These are phyloP conservation scores for Naganishia sp. DNA, from an alignment of 1,284 basidiomycete genomes.

Conservation along the genomic window DNA sequence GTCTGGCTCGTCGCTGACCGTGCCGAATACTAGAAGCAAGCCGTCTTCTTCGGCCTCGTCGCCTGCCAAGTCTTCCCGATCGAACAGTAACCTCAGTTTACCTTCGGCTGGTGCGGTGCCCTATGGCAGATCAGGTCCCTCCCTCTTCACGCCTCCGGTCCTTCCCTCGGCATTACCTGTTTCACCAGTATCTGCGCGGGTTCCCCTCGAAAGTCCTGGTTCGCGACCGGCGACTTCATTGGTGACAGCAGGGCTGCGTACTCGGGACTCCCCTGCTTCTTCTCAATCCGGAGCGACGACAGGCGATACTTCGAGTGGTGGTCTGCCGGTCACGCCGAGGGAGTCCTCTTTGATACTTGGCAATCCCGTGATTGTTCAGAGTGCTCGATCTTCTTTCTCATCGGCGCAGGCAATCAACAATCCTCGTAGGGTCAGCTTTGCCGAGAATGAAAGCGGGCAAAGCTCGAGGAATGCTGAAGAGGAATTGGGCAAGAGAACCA, in stretches of 20 bases:
- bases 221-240: conserved; percentile 2
- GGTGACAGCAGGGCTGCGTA: conserved; percentile 7
- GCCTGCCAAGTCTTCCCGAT: conserved; percentile 11
- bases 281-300: conserved; percentile 32
- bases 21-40: not conserved
- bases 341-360: conserved; percentile 7
- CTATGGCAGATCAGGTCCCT: not conserved
- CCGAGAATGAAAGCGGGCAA: conserved; percentile 12
- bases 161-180: not conserved
- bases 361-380: conserved; percentile 7
- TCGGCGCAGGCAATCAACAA: conserved; percentile 1
- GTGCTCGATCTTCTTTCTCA: conserved; percentile 3
- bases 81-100: conserved; percentile 22
- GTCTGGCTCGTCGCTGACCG: not conserved
- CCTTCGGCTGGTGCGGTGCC: not conserved
- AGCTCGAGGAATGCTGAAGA: conserved; percentile 10
- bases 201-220: conserved; percentile 3
- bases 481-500: conserved; percentile 15
- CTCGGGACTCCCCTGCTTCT: conserved; percentile 31
- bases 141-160: not conserved
- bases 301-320: conserved; percentile 30
- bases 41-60: conserved; percentile 6
- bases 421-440: conserved; percentile 30
- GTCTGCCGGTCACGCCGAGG: conserved; percentile 30
- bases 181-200: not conserved